Base-by-base conservation (phyloP, 805 yeast genomes). In the Pichia occidentalis region DNA sequence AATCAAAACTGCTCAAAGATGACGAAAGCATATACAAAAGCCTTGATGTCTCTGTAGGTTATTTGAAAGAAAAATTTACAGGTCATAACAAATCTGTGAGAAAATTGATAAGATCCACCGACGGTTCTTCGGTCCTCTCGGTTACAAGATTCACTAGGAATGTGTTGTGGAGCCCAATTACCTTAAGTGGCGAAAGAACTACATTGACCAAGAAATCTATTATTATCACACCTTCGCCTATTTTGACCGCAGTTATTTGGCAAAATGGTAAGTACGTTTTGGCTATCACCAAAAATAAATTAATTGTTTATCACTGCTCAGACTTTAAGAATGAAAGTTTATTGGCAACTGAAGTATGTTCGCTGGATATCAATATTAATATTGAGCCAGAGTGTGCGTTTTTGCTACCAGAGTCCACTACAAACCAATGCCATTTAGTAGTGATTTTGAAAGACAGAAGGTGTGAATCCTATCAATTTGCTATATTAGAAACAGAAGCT, bases 21-120 rank as follows among this genome's bases (percentile, higher is more conserved):
- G 24, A 19, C 3, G 29, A 13, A 4, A 14, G 7, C 3, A 5
- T 10, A 17, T 21, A 20, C 4, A 23, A 18, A 5, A 12, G 7
- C 2, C 37, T 32, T 12, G 18, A 13, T 7, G 17, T 5, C 12
- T 4, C 10, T 2, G 46, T 62, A 9, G 67, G 65, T 5, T 45
- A 44, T 5, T 46, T 77, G 8, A 61, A 67, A 18, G 70, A 77
- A 45, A 78, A 81, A 47, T 73, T 80, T 38, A 85, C 94, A 2
- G 97, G 97, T 1, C 96, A 87, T 53, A 72, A 76, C 39, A 87
- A 87, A 53, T 84, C 95, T 0, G 77, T 88, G 17, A 75, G 73
- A 47, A 70, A 67, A 34, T 57, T 88, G 3, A 63, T 75, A 13
- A 74, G 87, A 49, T 81, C 95, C 1, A 63, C 75, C 6, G 75